Base-by-base conservation (phyloP, 371 early-diverging fungal genomes). In the Dinochytrium kinnereticum region DNA sequence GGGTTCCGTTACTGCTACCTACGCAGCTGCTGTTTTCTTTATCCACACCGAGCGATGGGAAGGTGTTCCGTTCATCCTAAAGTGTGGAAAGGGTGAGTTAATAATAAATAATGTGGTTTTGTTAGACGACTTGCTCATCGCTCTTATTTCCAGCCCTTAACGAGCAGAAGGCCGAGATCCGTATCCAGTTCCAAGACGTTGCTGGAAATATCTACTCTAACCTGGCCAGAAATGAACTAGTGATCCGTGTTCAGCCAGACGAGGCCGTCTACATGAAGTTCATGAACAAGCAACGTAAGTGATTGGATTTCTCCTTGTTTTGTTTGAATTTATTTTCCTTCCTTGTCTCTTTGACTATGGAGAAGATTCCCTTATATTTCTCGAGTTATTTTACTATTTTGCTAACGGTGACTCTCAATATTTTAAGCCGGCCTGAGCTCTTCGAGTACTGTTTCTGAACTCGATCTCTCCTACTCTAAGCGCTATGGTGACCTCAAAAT, bases 221-320 rank as follows among this genome's bases (percentile, higher is more conserved):
- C 51, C 76, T 91, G 55, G 86, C 92, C 15, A 92, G 98, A 68
- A 98, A 98, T 80, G 99, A 98, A 80, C 88, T 98, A 31, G 97
- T 98, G 24, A 90, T 98, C 72, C 94, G 97, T 37, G 92, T 98
- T 10, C 97, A 98, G 67, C 99, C 99, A 7, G 86, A 91, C 44
- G 97, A 98, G 82, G 94, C 97, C 1, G 92, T 98, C n/a, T 98
- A 98, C 81, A 90, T 98, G 86, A 98, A 98, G 83, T 90, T 97
- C 76, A 94, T 92, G 77, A 96, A 93, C 90, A 98, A 98, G 85
- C 89, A 91, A 64, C 98, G 70, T 70, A 28, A 10, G 57, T 55
- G 30, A 30, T 26, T 34, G 38, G 44, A 44, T 44, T 44, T 44
- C 44, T 10, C 57, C 10, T 55, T 30, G 26, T 69, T 13, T 40